Evolutionary conservation across 441 rosid species (phyloP).

Genomic region (Populus hybrid): DNA sequence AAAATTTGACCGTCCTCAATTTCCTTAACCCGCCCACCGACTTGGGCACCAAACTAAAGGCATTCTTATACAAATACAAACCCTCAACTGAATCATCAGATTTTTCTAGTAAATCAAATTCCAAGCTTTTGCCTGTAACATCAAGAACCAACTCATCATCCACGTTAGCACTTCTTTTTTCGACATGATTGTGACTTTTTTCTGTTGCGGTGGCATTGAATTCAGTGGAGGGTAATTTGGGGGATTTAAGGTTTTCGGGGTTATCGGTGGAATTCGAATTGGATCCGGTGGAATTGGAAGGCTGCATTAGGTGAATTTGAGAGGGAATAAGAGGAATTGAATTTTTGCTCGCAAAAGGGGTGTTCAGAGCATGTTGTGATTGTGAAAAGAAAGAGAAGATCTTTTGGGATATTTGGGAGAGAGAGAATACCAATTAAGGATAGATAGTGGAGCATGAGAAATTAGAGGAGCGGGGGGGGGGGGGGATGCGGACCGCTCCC

Average conservation of each 20-base stretch:
- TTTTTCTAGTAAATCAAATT: constrained; percentile 49
- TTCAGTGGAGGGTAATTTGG: constrained; percentile 10
- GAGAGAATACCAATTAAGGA: not conserved
- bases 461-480: not conserved
- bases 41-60: constrained; percentile 73
- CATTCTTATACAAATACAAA: constrained; percentile 68
- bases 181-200: constrained; percentile 5
- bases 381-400: constrained; percentile 16
- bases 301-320: constrained; percentile 32
- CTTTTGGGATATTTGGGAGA: constrained; percentile 13
- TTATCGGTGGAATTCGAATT: constrained; percentile 17
- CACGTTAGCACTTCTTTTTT: constrained; percentile 14
- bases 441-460: not conserved
- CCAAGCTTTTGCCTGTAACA: constrained; percentile 65
- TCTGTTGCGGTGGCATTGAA: constrained; percentile 2
- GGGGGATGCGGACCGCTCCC: constrained; percentile 33
- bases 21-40: constrained; percentile 51
- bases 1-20: constrained; percentile 72
- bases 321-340: not conserved
- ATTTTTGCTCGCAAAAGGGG: not conserved
- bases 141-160: constrained; percentile 66
- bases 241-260: constrained; percentile 26
- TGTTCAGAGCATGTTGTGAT: constrained; percentile 3
- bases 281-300: constrained; percentile 25
- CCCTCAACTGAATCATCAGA: constrained; percentile 41